Evolutionary conservation across 805 yeast genomes (phyloP), one percentile per base, ranked within the genome.

Genomic region (Metschnikowia dekortorum): DNA sequence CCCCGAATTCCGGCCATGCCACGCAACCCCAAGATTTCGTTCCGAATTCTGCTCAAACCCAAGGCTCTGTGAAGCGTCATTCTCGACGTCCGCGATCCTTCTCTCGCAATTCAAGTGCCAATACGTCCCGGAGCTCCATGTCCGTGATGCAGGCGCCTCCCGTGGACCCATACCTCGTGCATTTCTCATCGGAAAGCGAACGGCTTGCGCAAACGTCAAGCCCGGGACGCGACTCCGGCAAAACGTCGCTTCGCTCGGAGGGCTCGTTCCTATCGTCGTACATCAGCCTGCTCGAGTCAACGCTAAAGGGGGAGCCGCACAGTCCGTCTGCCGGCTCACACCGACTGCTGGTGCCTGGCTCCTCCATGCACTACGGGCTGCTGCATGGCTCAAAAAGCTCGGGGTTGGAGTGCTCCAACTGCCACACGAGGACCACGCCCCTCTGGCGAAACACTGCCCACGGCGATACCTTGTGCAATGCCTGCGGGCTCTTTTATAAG

Each of bases 401-500:
- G 28, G 40, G 58, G 2, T 56, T 70, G 18, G 74, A 67, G 50
- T 74, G 78, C 51, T 58, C 73, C 18, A 73, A 74, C 58, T 74
- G 78, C 54, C 69, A 69, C 38, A 73, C 78, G 6, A 66, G 61
- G 51, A 73, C 78, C 4, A 73, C 78, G 1, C 78, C 78, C 9
- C 57, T 74, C 22, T 74, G 78, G 78, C 61, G 78, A 38, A 72
- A 69, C 51, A 63, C 75, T 9, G 67, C 65, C 54, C 64, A 66
- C 39, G 78, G 78, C 6, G 75, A 71, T 45, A 63, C 73, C 40
- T 61, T 74, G 30, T 74, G 78, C 53, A 74, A 74, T 54, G 78
- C 78, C 1, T 74, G 78, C 52, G 78, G 78, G 7, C 64, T 74
- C 37, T 74, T 73, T 53, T 72, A 70, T 55, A 74, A 74, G 54